Percentiles rank a stretch among this genome's conserved stretches.
phyloP scores from a whole-genome alignment of 75 land plant species.

The Cunninghamia lanceolata region DNA sequence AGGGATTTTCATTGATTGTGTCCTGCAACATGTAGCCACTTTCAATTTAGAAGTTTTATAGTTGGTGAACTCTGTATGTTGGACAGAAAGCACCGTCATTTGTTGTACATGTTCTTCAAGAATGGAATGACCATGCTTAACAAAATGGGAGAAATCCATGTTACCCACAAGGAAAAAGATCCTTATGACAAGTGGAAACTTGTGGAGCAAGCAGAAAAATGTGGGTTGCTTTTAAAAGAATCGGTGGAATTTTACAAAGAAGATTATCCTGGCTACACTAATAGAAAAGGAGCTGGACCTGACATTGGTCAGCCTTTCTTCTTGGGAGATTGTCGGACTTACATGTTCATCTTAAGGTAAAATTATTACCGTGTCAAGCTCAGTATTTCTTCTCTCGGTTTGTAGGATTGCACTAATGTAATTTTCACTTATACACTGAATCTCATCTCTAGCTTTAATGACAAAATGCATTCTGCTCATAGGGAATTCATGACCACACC shows the following conservation, averaged over 20 bases:
- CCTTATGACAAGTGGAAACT: constrained; percentile 50
- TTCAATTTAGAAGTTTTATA: not conserved
- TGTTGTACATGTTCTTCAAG: constrained; percentile 40
- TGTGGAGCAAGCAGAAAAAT: constrained; percentile 26
- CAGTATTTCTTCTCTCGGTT: not conserved
- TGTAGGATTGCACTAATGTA: not conserved
- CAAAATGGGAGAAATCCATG: constrained; percentile 46
- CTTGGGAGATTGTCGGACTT: not conserved
- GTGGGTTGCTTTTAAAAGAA: constrained; percentile 23
- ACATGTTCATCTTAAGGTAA: not conserved
- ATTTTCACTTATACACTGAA: not conserved
- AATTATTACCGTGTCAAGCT: not conserved
- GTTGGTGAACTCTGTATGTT: not conserved
- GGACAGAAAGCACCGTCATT: constrained; percentile 28
- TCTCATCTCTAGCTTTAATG: constrained; percentile 2
- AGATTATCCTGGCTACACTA: constrained; percentile 50
- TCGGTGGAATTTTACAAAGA: constrained; percentile 21
- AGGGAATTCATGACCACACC: constrained; percentile 18
- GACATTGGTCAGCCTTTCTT: not conserved
- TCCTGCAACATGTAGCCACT: not conserved
- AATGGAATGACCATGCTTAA: constrained; percentile 37
- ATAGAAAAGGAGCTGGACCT: constrained; percentile 39
- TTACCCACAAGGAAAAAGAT: constrained; percentile 28
- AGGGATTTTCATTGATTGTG: not conserved
- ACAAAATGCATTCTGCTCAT: not conserved